Conservation (phyloP, 2,329 filamentous ascomycete genomes). For the Zymoseptoria crescenta region DNA sequence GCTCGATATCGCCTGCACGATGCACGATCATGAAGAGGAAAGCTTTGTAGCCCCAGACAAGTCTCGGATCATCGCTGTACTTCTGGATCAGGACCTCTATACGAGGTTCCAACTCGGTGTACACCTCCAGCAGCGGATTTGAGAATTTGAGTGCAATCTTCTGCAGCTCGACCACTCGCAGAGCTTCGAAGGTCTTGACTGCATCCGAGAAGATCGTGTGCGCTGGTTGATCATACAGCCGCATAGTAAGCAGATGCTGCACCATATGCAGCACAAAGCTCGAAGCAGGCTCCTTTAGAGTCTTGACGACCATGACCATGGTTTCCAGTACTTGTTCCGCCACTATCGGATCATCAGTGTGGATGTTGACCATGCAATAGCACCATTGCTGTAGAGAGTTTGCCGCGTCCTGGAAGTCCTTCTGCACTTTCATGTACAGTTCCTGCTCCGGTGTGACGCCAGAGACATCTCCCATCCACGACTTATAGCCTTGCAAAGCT, state of each 20-base stretch:
- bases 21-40: conserved; percentile 93
- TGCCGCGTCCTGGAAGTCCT: conserved; percentile 48
- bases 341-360: conserved; percentile 49
- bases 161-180: conserved; percentile 81
- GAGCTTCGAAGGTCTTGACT: conserved; percentile 77
- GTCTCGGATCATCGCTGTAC: conserved; percentile 68
- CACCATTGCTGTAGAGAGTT: conserved; percentile 55
- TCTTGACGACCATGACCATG: conserved; percentile 25
- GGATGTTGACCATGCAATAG: conserved; percentile 59
- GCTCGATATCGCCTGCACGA: conserved; percentile 64
- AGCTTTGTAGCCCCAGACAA: conserved; percentile 76
- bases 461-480: conserved; percentile 53
- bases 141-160: conserved; percentile 84
- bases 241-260: conserved; percentile 81
- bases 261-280: conserved; percentile 78
- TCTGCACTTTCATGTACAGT: conserved; percentile 45
- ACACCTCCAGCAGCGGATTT: conserved; percentile 76
- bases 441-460: conserved; percentile 39
- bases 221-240: conserved; percentile 63
- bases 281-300: conserved; percentile 18
- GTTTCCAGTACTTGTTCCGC: conserved; percentile 26
- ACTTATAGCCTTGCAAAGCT: conserved; percentile 78
- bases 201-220: conserved; percentile 73
- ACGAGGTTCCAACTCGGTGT: conserved; percentile 75
- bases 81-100: conserved; percentile 72